Percentiles rank a stretch among this genome's conserved stretches.
These are phyloP conservation scores for Sugiyamaella floridensis DNA, from an alignment of 805 yeast species.

Conservation along the genomic window DNA sequence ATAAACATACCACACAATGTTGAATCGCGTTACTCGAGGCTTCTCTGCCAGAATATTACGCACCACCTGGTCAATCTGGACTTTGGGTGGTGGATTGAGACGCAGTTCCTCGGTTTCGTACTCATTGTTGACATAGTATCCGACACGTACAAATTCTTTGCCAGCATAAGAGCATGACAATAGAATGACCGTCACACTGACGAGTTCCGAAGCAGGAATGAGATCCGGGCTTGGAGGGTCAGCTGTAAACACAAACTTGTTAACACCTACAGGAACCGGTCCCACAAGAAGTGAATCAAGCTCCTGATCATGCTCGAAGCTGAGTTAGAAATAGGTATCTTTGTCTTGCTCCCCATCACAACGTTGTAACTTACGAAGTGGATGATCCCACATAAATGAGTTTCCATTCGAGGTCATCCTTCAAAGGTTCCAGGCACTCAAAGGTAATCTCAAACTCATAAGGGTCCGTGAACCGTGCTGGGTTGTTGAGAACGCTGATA, in stretches of 20 bases:
- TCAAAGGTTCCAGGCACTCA: conserved; percentile 89
- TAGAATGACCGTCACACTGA: conserved; percentile 88
- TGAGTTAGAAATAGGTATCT: conserved; percentile 6
- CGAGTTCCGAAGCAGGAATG: conserved; percentile 93
- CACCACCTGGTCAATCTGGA: conserved; percentile 88
- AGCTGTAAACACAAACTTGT: conserved; percentile 85
- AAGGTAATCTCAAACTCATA: conserved; percentile 96
- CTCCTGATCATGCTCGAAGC: conserved; percentile 90
- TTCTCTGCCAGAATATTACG: conserved; percentile 93
- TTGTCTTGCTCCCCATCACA: background rate
- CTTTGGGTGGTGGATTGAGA: conserved; percentile 89
- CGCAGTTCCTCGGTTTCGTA: conserved; percentile 89
- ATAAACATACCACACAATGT: conserved; percentile 71
- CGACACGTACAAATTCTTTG: conserved; percentile 92
- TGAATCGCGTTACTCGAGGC: conserved; percentile 94
- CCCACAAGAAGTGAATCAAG: conserved; percentile 95
- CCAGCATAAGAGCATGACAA: conserved; percentile 90
- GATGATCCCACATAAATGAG: conserved; percentile 95
- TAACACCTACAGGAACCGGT: conserved; percentile 96
- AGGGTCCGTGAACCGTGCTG: conserved; percentile 88
- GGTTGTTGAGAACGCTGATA: conserved; percentile 86
- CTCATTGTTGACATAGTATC: conserved; percentile 96
- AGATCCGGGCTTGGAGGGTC: conserved; percentile 96
- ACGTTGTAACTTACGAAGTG: conserved; percentile 44
- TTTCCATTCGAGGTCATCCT: conserved; percentile 94